These are phyloP conservation scores for Sergeia podlipaevii DNA, from an alignment of 208 protist genomes.

Conservation along the genomic window DNA sequence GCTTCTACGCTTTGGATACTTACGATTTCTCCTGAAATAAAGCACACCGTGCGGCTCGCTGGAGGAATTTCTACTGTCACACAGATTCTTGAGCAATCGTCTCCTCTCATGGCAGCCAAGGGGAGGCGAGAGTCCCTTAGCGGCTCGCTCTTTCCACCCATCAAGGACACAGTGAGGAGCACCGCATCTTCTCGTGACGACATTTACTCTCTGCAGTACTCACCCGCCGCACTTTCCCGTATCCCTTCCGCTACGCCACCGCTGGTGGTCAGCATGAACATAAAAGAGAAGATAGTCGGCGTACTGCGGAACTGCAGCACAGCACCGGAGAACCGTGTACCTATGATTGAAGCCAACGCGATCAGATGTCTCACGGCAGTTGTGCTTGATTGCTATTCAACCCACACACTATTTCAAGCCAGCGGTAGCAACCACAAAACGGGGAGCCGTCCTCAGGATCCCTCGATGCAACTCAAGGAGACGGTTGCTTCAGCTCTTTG, in stretches of 20 bases:
- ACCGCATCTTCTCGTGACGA: too few relatives aligned
- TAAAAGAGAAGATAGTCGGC: slow-evolving; percentile 84
- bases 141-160: slow-evolving; percentile 17
- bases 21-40: slow-evolving; percentile 87
- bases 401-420: slow-evolving; percentile 25
- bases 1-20: slow-evolving; percentile 89
- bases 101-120: slow-evolving; percentile 33
- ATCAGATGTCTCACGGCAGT: slow-evolving; percentile 68
- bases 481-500: slow-evolving; percentile 85
- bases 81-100: slow-evolving; percentile 56
- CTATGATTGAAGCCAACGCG: slow-evolving; percentile 50
- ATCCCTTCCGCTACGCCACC: slow-evolving; percentile 24
- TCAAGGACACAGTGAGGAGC: too few relatives aligned
- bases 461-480: slow-evolving; percentile 81
- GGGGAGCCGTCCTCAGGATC: slow-evolving; percentile 37
- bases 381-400: slow-evolving; percentile 70
- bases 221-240: slow-evolving; percentile 18
- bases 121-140: slow-evolving; percentile 14
- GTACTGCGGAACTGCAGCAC: slow-evolving; percentile 89
- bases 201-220: slow-evolving; percentile 5
- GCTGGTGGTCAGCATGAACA: slow-evolving; percentile 48
- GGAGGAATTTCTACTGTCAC: slow-evolving; percentile 75
- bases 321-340: slow-evolving; percentile 64
- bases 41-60: slow-evolving; percentile 71
- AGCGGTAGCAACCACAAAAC: slow-evolving; percentile 29